Percentiles rank a stretch among this genome's conserved stretches.
phyloP scores from a whole-genome alignment of 108 stramenopile genomes.

The Cyclostephanos tholiformis region DNA sequence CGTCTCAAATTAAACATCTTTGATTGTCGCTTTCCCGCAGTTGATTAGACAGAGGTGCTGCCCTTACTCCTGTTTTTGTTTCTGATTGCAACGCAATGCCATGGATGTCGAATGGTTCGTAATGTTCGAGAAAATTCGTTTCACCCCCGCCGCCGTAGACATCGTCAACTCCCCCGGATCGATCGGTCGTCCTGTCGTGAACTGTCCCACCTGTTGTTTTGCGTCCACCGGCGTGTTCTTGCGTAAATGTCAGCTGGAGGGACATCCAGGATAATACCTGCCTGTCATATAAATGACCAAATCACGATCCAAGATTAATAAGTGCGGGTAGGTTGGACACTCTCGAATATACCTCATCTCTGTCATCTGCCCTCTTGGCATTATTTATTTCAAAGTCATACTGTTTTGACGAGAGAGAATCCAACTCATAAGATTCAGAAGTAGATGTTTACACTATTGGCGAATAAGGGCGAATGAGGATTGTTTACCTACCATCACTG shows the following conservation, averaged over 20 bases:
- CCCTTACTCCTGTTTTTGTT: not conserved
- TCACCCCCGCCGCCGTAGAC: no score
- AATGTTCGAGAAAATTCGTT: no score
- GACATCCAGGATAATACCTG: not conserved
- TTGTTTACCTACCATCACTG: conserved; percentile 42
- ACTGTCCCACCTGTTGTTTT: no score
- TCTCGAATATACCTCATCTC: conserved; percentile 82
- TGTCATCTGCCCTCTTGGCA: conserved; percentile 78
- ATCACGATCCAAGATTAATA: conserved; percentile 68
- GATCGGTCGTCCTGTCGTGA: not conserved
- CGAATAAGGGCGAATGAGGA: no score
- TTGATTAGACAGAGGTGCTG: not conserved
- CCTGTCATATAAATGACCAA: not conserved
- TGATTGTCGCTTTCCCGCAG: not conserved
- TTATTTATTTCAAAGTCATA: conserved; percentile 85
- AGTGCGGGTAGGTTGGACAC: conserved; percentile 84
- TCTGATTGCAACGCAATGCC: not conserved
- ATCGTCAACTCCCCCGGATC: no score
- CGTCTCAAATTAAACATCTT: not conserved
- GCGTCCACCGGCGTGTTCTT: no score
- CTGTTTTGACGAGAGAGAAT: conserved; percentile 41
- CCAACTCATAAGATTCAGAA: not conserved
- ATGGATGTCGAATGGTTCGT: no score
- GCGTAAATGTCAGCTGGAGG: not conserved
- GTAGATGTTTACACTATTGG: no score